Conservation (phyloP, 495 filamentous ascomycete genomes). For the Jackrogersella minutella region DNA sequence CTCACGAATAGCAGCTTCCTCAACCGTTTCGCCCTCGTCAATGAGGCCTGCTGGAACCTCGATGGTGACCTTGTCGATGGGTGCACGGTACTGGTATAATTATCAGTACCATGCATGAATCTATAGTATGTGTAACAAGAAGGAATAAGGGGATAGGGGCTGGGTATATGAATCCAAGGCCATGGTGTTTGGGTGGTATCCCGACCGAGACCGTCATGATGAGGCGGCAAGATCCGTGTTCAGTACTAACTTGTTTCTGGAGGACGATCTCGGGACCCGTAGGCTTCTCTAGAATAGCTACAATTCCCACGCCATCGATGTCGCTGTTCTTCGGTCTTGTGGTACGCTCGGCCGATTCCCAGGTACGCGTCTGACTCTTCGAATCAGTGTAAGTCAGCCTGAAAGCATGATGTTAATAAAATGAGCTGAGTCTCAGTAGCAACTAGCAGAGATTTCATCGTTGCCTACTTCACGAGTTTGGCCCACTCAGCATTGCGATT, state of each 20-base stretch:
- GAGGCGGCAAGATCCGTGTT: not conserved
- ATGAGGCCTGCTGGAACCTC: slow-evolving; percentile 89
- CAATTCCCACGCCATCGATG: slow-evolving; percentile 91
- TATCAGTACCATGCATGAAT: not conserved
- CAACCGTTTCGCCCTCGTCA: slow-evolving; percentile 80
- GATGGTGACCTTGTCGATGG: slow-evolving; percentile 77
- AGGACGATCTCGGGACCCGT: slow-evolving; percentile 5
- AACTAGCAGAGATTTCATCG: slow-evolving; percentile 17
- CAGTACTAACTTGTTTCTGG: slow-evolving; percentile 3
- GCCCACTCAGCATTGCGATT: slow-evolving; percentile 76
- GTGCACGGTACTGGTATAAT: slow-evolving; percentile 69
- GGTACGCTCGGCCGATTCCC: slow-evolving; percentile 82
- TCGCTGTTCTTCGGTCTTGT: slow-evolving; percentile 73
- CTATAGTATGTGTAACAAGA: not conserved
- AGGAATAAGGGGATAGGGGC: not conserved
- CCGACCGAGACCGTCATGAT: not conserved
- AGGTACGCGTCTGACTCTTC: slow-evolving; percentile 71
- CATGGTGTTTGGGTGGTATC: not conserved
- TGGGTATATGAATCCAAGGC: not conserved
- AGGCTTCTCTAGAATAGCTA: slow-evolving; percentile 81
- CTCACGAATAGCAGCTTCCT: slow-evolving; percentile 84
- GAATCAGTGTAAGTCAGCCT: slow-evolving; percentile 80
- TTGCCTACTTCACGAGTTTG: slow-evolving; percentile 58
- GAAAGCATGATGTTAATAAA: not conserved
- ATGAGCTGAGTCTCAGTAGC: not conserved